A percentile compares a stretch with the other conserved stretches of the same genome.
Evolutionary conservation across 2,329 filamentous ascomycete species (phyloP).

Genomic region (Cercospora sp.): DNA sequence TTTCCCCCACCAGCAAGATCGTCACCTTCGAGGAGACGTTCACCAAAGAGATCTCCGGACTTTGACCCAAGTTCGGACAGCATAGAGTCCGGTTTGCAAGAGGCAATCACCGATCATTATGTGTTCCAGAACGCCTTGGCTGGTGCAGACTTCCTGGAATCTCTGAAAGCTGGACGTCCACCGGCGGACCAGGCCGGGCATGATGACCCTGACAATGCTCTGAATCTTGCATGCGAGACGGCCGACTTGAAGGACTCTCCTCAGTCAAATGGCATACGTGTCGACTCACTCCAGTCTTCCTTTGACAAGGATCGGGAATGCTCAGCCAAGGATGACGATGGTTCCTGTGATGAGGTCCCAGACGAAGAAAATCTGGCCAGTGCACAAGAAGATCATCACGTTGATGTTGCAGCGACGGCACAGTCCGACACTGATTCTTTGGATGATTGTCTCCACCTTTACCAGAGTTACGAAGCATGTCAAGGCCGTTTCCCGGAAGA

Average conservation of each 20-base stretch:
- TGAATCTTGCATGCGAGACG: neutral
- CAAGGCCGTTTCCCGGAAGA: neutral
- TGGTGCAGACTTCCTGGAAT: conserved; percentile 13
- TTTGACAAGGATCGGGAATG: neutral
- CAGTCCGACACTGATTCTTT: conserved; percentile 2
- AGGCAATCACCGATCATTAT: conserved; percentile 23
- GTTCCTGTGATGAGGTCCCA: neutral
- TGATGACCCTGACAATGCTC: neutral
- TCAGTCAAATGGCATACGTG: neutral
- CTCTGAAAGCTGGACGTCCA: neutral
- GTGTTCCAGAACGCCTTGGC: conserved; percentile 24
- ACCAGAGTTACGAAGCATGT: conserved; percentile 19
- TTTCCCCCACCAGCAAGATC: neutral
- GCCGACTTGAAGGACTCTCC: neutral
- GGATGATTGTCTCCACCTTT: conserved; percentile 20
- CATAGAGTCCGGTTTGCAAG: conserved; percentile 20
- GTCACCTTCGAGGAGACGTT: conserved; percentile 1
- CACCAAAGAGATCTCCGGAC: neutral
- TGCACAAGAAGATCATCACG: neutral
- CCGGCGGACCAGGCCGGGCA: neutral
- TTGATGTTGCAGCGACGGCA: neutral
- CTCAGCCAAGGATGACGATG: neutral
- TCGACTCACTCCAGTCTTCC: neutral
- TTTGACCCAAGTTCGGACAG: conserved; percentile 20
- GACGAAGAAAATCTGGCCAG: neutral